Base-by-base conservation (phyloP, 2,329 filamentous ascomycete genomes). In the Alternaria consortialis region DNA sequence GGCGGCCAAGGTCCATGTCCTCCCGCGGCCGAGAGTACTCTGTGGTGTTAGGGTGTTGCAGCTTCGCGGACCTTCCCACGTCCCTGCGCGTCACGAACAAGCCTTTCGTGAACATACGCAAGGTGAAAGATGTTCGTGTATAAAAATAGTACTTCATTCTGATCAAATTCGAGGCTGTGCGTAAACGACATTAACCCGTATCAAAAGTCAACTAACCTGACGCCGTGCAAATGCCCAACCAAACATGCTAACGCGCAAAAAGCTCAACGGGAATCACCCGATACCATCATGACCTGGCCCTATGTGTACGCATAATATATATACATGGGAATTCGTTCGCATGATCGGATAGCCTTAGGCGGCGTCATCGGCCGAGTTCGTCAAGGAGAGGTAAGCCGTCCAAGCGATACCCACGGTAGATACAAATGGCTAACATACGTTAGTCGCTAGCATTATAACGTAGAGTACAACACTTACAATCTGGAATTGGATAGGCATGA, bases 401-500 rank as follows among this genome's bases (percentile, higher is more conserved):
- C 94, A 98, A 34, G 93, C 93, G 72, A 98, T 98, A 85, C 94
- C 94, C 57, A 99, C 82, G 8, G 92, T 96, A 15, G 94, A 97
- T 8, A 97, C 94, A 76, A 99, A 98, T 1, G 94, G 94, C 94
- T 97, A 68, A 31, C 12, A 32, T 20, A 37, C 0, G 48, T 71
- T 57, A 71, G 65, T 47, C 54, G n/a, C 9, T 39, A 34, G 36
- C 9, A 20, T 11, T 7, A 2, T 2, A n/a, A 29, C 7, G 7
- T 8, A 9, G 12, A 23, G 20, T 11, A 11, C 23, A 39, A 11
- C 47, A 87, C 93, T 85, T 82, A 97, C 94, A 80, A 99, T 91
- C 80, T 99, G 95, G 79, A 95, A 97, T 77, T 97, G 94, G 54
- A 98, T 90, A 13, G 95, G 95, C 84, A 99, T 93, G 69, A 98